These are phyloP conservation scores for Pleurotus sapidus DNA, from an alignment of 768 basidiomycete genomes.

Conservation along the genomic window DNA sequence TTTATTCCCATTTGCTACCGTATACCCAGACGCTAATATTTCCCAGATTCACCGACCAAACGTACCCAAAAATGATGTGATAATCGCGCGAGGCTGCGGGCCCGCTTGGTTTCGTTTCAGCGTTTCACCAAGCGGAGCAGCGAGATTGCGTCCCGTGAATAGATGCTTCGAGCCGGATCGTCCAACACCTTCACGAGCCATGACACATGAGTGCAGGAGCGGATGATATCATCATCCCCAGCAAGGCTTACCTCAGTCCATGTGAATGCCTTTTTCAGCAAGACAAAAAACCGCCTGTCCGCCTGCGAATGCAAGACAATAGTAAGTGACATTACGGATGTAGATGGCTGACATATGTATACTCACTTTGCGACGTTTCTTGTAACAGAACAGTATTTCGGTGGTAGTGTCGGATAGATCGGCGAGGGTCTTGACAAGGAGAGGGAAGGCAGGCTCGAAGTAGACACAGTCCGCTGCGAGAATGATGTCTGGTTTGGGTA, in stretches of 20 bases:
- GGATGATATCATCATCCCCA: constrained; percentile 6
- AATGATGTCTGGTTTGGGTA: constrained; percentile 60
- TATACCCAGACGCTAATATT: no score
- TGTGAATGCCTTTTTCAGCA: constrained; percentile 75
- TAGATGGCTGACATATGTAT: not conserved
- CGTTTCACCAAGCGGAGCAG: constrained; percentile 36
- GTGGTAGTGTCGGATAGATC: constrained; percentile 55
- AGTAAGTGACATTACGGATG: not conserved
- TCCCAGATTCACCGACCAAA: no score
- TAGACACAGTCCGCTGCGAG: constrained; percentile 96
- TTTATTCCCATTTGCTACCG: no score
- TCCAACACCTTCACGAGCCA: constrained; percentile 47
- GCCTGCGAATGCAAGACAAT: constrained; percentile 45
- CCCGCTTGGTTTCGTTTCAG: not conserved
- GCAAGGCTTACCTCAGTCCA: constrained; percentile 55
- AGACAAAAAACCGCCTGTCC: constrained; percentile 80
- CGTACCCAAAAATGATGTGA: no score
- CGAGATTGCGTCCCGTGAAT: constrained; percentile 65
- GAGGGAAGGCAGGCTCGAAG: constrained; percentile 89
- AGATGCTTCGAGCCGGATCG: constrained; percentile 55
- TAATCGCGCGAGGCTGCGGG: no score
- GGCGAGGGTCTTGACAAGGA: constrained; percentile 76
- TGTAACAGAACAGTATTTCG: constrained; percentile 88
- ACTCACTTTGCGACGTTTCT: constrained; percentile 83
- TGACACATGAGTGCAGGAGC: not conserved